These are phyloP conservation scores for Heterobasidion occidentale DNA, from an alignment of 1,284 basidiomycete genomes.

Conservation along the genomic window DNA sequence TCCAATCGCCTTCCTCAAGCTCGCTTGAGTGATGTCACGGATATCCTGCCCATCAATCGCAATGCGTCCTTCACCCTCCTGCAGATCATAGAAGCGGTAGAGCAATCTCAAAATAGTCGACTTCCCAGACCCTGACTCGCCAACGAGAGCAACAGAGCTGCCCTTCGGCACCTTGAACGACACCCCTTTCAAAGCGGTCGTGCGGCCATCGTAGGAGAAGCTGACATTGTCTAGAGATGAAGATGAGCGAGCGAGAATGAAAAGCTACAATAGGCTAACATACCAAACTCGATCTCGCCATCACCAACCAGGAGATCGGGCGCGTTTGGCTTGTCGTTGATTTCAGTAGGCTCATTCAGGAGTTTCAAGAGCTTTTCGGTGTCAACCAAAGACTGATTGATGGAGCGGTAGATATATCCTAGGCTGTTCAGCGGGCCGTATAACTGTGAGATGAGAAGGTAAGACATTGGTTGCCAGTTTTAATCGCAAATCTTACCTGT, in stretches of 20 bases:
- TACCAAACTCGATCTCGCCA: slow-evolving; percentile 82
- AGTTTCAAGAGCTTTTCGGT: slow-evolving; percentile 72
- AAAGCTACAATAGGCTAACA: slow-evolving; percentile 14
- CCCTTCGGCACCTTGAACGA: slow-evolving; percentile 82
- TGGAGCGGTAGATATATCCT: slow-evolving; percentile 64
- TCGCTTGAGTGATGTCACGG: slow-evolving; percentile 75
- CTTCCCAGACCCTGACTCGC: slow-evolving; percentile 76
- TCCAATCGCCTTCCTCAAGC: slow-evolving; percentile 73
- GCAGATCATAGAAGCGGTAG: slow-evolving; percentile 86
- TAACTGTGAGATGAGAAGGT: slow-evolving; percentile 32
- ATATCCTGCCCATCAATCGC: slow-evolving; percentile 83
- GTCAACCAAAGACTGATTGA: slow-evolving; percentile 73
- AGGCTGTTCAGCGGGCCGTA: slow-evolving; percentile 70
- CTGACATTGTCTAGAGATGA: slow-evolving; percentile 10
- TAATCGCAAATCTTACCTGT: slow-evolving; percentile 41
- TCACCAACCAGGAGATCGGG: slow-evolving; percentile 65
- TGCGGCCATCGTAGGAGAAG: slow-evolving; percentile 49
- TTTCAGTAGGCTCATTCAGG: slow-evolving; percentile 71
- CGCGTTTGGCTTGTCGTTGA: slow-evolving; percentile 75
- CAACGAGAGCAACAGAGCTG: slow-evolving; percentile 76
- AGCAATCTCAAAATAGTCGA: slow-evolving; percentile 78
- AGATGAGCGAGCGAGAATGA: neutral
- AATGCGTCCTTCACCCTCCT: slow-evolving; percentile 65
- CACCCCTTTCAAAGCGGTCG: slow-evolving; percentile 66
- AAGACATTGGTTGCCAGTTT: neutral